phyloP scores from a whole-genome alignment of 345 rosid genomes.

The Lenwebbia sp. region DNA sequence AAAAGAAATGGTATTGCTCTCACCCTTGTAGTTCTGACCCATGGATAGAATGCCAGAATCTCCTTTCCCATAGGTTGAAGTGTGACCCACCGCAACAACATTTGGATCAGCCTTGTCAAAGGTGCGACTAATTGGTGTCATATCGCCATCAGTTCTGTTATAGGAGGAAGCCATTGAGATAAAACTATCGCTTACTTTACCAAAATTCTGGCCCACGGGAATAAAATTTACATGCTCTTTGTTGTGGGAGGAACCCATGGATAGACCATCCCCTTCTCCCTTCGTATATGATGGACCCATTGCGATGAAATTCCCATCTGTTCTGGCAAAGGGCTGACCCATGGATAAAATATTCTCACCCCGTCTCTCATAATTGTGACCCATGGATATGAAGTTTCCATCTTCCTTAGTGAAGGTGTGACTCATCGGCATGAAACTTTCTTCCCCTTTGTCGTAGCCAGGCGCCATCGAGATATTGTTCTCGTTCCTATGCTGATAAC shows the following conservation, averaged over 20 bases:
- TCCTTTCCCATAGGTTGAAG: slow-evolving; percentile 19
- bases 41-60: slow-evolving; percentile 23
- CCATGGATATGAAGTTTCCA: slow-evolving; percentile 19
- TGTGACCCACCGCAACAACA: slow-evolving; percentile 4
- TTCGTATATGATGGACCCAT: slow-evolving; percentile 33
- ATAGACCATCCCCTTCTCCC: slow-evolving; percentile 15
- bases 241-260: slow-evolving; percentile 19
- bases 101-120: slow-evolving; percentile 17
- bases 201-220: slow-evolving; percentile 17
- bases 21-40: slow-evolving; percentile 33
- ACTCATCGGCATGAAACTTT: slow-evolving; percentile 5
- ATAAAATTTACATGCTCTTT: slow-evolving; percentile 22
- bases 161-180: slow-evolving; percentile 18
- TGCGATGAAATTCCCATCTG: slow-evolving; percentile 17
- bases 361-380: slow-evolving; percentile 20
- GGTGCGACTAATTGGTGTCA: slow-evolving; percentile 8
- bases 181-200: slow-evolving; percentile 22
- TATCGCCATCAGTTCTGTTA: slow-evolving; percentile 18
- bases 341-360: slow-evolving; percentile 17
- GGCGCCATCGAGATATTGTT: not conserved
- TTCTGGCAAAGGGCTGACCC: slow-evolving; percentile 24
- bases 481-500: slow-evolving; percentile 2
- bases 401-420: slow-evolving; percentile 16
- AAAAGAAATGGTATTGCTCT: slow-evolving; percentile 27
- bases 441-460: slow-evolving; percentile 3